phyloP scores from a whole-genome alignment of 495 filamentous ascomycete genomes.

The Penicillium robsamsonii region DNA sequence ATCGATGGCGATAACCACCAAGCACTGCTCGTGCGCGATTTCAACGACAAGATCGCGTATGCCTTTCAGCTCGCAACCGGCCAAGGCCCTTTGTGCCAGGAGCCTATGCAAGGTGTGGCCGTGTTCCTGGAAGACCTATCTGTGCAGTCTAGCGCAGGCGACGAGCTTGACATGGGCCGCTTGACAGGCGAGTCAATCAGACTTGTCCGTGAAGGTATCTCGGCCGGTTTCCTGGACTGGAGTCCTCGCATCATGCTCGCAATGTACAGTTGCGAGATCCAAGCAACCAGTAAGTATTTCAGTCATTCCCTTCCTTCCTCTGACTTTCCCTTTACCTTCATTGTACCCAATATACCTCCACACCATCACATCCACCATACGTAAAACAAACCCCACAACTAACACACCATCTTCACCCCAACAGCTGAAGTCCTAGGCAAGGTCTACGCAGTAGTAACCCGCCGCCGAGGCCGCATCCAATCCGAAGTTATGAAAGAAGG shows the following conservation, averaged over 20 bases:
- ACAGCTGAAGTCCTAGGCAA: constrained; percentile 88
- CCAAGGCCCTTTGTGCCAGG: constrained; percentile 87
- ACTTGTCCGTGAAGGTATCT: constrained; percentile 79
- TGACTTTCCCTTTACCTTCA: no score
- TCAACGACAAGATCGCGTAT: constrained; percentile 86
- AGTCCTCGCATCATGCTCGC: constrained; percentile 87
- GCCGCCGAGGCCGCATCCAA: constrained; percentile 83
- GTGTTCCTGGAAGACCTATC: constrained; percentile 84
- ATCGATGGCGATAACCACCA: constrained; percentile 39
- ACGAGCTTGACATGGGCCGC: constrained; percentile 72
- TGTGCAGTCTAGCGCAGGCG: constrained; percentile 51
- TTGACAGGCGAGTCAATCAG: constrained; percentile 90
- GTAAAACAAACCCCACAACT: constrained; percentile 10
- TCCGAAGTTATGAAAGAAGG: constrained; percentile 92
- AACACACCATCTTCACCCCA: constrained; percentile 14
- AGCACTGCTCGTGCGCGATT: constrained; percentile 64
- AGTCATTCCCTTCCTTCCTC: not conserved
- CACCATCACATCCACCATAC: not conserved
- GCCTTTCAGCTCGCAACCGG: constrained; percentile 91
- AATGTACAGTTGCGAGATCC: constrained; percentile 98
- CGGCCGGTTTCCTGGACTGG: constrained; percentile 91
- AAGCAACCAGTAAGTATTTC: constrained; percentile 75
- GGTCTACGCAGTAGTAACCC: constrained; percentile 90
- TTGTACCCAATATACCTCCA: not conserved
- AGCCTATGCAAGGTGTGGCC: constrained; percentile 90